A percentile compares a stretch with the other conserved stretches of the same genome.
These are phyloP conservation scores for Alternaria sp. DNA, from an alignment of 2,329 filamentous ascomycete genomes.

Conservation along the genomic window DNA sequence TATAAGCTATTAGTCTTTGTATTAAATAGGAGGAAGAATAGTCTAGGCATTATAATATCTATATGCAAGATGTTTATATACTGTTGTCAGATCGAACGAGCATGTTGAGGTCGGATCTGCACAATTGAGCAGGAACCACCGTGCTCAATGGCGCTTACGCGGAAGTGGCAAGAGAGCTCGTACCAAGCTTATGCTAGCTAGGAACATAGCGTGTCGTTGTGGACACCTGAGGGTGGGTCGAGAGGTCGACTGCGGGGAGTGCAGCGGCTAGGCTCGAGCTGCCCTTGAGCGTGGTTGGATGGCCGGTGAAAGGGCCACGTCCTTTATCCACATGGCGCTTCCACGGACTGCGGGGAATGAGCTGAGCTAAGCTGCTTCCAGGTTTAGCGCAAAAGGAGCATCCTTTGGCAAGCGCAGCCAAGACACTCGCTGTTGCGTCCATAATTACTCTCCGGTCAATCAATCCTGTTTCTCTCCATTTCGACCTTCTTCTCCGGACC, in stretches of 20 bases:
- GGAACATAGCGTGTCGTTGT: constrained; percentile 26
- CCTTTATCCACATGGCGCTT: constrained; percentile 38
- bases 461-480: constrained; percentile 19
- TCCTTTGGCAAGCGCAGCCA: constrained; percentile 23
- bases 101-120: too few species aligned
- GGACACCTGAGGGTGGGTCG: constrained; percentile 32
- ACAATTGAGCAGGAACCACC: too few species aligned
- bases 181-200: constrained; percentile 29
- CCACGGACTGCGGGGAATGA: constrained; percentile 48
- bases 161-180: constrained; percentile 27
- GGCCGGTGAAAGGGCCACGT: constrained; percentile 16
- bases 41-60: too few species aligned
- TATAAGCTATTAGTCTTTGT: too few species aligned
- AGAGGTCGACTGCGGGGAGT: constrained; percentile 29
- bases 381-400: constrained; percentile 26
- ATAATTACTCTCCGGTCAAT: constrained; percentile 41
- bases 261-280: constrained; percentile 26
- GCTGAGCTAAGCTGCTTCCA: constrained; percentile 28
- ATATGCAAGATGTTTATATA: too few species aligned
- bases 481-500: constrained; percentile 16
- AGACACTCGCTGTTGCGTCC: constrained; percentile 25
- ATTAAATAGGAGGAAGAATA: too few species aligned
- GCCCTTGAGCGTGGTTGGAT: constrained; percentile 24
- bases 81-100: too few species aligned
- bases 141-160: too few species aligned